phyloP scores from a whole-genome alignment of 2,329 filamentous ascomycete genomes.

The Diaporthe helianthi region DNA sequence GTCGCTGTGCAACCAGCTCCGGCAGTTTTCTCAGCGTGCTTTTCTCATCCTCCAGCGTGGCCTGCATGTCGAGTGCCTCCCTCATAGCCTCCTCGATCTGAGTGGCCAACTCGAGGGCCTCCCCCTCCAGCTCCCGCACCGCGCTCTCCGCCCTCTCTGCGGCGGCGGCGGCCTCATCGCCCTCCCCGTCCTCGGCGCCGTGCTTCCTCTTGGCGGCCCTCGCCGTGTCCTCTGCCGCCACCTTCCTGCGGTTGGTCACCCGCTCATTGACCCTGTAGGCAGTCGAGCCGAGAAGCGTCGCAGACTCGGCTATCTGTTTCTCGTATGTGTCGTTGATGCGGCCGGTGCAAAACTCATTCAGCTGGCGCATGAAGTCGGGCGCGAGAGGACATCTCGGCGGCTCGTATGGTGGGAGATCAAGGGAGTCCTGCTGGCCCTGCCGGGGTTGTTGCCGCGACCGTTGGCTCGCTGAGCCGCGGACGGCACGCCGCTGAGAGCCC shows the following conservation, averaged over 20 bases:
- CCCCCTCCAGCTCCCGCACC: conserved; percentile 44
- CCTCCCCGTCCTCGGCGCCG: conserved; percentile 4
- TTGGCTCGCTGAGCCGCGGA: conserved; percentile 37
- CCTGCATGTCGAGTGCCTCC: conserved; percentile 56
- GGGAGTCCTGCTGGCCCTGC: conserved; percentile 28
- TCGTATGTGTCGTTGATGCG: conserved; percentile 52
- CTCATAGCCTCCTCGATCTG: conserved; percentile 56
- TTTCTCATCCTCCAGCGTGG: conserved; percentile 57
- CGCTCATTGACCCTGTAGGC: conserved; percentile 59
- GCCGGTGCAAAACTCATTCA: conserved; percentile 52
- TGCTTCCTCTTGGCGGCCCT: conserved; percentile 36
- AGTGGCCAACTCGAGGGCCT: conserved; percentile 52
- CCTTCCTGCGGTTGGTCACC: conserved; percentile 42
- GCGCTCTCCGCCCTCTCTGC: conserved; percentile 31
- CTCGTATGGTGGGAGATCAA: conserved; percentile 58
- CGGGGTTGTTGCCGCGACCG: conserved; percentile 15
- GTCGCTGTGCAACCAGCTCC: conserved; percentile 39
- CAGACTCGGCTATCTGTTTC: conserved; percentile 53
- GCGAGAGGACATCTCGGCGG: conserved; percentile 55
- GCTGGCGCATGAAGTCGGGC: conserved; percentile 46
- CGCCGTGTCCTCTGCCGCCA: conserved; percentile 44
- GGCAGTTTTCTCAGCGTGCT: conserved; percentile 48
- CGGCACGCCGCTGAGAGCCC: conserved; percentile 7
- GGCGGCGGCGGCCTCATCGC: background rate
- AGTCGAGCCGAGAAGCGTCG: conserved; percentile 51